phyloP scores from a whole-genome alignment of 2,329 filamentous ascomycete species.

The Neonectria neomacrospora region DNA sequence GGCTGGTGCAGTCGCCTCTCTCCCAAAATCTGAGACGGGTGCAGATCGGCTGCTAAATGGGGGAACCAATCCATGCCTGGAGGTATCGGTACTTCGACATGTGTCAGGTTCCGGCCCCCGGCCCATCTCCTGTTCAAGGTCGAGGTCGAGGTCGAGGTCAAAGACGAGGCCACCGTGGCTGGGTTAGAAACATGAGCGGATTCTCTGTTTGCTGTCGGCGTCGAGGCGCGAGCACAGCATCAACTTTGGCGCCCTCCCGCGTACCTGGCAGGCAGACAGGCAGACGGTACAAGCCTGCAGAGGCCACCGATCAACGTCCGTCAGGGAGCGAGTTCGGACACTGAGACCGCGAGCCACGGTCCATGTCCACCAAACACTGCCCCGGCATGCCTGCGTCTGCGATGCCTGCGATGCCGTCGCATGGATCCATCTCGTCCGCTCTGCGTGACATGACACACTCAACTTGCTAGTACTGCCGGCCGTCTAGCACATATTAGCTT shows the following conservation, averaged over 20 bases:
- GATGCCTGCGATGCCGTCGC: constrained; percentile 39
- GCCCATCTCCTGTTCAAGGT: constrained; percentile 37
- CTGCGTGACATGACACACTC: constrained; percentile 45
- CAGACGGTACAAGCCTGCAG: neutral
- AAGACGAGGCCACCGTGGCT: constrained; percentile 36
- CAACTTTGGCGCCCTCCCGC: neutral
- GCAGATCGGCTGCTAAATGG: constrained; percentile 50
- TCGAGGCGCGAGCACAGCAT: constrained; percentile 8
- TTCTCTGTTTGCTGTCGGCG: constrained; percentile 3
- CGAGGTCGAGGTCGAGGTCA: constrained; percentile 16
- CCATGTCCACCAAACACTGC: constrained; percentile 41
- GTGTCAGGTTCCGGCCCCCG: constrained; percentile 44
- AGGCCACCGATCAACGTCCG: constrained; percentile 2
- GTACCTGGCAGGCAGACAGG: neutral
- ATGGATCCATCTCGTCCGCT: constrained; percentile 33
- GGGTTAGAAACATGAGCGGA: constrained; percentile 16
- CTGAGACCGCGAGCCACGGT: constrained; percentile 24
- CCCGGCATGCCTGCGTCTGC: constrained; percentile 32
- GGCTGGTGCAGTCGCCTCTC: constrained; percentile 44
- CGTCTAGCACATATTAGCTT: constrained; percentile 18
- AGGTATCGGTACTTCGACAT: constrained; percentile 45
- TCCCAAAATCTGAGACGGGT: constrained; percentile 51
- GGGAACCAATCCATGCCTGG: constrained; percentile 35
- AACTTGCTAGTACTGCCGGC: constrained; percentile 29
- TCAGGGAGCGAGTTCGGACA: neutral